Conservation (phyloP, 306 rosid genomes). For the Delonix regia region DNA sequence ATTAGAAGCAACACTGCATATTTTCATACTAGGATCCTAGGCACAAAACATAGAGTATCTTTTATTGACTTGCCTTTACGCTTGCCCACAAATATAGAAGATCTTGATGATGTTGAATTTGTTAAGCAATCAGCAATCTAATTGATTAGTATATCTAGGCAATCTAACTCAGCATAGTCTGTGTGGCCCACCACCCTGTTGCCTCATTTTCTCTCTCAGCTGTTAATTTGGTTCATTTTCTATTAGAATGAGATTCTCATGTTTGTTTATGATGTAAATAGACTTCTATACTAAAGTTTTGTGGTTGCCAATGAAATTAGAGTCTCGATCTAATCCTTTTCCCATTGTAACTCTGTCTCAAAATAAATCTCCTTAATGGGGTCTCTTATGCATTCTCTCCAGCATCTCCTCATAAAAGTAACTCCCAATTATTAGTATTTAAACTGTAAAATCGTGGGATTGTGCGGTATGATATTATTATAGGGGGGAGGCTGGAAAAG, state of each 20-base stretch:
- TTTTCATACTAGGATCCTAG: not conserved
- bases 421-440: not conserved
- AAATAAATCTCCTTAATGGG: not conserved
- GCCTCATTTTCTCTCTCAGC: not conserved
- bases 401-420: constrained; percentile 7
- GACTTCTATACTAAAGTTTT: not conserved
- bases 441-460: constrained; percentile 18
- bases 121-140: not conserved
- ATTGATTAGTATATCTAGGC: not conserved
- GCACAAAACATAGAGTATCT: not conserved
- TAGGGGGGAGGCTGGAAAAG: not conserved
- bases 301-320: not conserved
- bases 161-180: not conserved
- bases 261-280: not conserved
- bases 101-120: not conserved
- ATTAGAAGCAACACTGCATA: not conserved
- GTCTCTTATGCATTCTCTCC: not conserved
- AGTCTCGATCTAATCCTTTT: constrained; percentile 16
- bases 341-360: not conserved
- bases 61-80: not conserved
- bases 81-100: not conserved
- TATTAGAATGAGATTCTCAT: not conserved
- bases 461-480: constrained; percentile 2
- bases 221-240: constrained; percentile 1
- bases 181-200: not conserved